Percentiles rank a stretch among this genome's conserved stretches.
Evolutionary conservation across 345 rosid species (phyloP).

Genomic region (Melaleuca alternifolia): DNA sequence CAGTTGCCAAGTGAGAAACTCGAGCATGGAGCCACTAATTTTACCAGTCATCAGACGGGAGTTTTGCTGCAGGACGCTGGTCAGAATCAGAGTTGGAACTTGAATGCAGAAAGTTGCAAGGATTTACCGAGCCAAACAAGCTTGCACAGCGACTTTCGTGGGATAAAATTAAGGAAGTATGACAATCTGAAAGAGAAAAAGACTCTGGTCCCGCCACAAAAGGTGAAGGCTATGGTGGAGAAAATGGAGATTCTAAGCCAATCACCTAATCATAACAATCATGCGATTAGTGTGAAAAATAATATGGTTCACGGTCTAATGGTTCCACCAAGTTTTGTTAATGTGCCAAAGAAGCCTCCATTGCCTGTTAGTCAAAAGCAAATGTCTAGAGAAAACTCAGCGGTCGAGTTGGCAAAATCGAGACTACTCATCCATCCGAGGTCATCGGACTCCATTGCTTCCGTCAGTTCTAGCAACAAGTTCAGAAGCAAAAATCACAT

Average conservation of each 20-base stretch:
- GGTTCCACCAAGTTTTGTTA: not conserved
- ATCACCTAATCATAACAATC: not conserved
- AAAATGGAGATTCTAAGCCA: not conserved
- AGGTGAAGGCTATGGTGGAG: not conserved
- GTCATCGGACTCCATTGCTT: not conserved
- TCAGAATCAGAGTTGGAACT: not conserved
- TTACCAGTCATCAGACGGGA: not conserved
- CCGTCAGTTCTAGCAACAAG: not conserved
- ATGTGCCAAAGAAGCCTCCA: not conserved
- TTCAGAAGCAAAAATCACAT: not conserved
- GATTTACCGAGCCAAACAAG: not conserved
- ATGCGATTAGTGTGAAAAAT: not conserved
- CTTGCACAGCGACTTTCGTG: not conserved
- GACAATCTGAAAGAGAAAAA: not conserved
- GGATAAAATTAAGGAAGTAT: not conserved
- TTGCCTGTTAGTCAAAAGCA: not conserved
- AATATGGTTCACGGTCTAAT: slow-evolving; percentile 9
- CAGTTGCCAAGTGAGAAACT: not conserved
- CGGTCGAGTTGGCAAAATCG: not conserved
- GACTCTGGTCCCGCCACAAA: not conserved
- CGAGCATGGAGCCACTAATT: not conserved
- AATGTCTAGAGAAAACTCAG: not conserved
- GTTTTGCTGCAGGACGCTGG: not conserved
- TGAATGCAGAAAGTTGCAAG: not conserved
- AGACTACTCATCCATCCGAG: not conserved